These are phyloP conservation scores for Zychaea mexicana DNA, from an alignment of 371 early-diverging fungal species.

Conservation along the genomic window DNA sequence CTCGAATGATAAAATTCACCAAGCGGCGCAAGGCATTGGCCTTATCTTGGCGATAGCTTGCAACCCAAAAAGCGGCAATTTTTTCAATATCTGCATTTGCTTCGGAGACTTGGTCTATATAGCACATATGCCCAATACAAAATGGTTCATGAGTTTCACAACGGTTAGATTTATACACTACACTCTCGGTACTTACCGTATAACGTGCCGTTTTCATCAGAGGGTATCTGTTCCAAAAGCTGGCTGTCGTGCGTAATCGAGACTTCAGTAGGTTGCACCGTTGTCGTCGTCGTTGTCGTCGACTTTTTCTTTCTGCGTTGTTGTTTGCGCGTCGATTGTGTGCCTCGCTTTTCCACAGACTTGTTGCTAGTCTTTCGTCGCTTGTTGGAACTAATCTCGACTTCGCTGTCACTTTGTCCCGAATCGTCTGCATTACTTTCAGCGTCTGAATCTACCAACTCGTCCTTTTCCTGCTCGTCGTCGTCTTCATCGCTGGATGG, in stretches of 20 bases:
- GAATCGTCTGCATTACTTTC: neutral
- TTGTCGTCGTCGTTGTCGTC: too few species aligned
- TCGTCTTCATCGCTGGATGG: neutral
- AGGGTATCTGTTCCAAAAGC: conserved; percentile 31
- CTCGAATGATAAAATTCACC: conserved; percentile 67
- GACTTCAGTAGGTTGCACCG: conserved; percentile 19
- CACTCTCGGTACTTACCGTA: conserved; percentile 28
- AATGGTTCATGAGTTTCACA: too few species aligned
- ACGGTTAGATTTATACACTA: neutral
- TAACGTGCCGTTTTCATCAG: conserved; percentile 18
- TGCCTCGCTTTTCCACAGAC: conserved; percentile 2
- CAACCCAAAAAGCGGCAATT: conserved; percentile 28
- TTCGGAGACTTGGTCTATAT: conserved; percentile 16
- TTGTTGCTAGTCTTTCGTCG: conserved; percentile 15
- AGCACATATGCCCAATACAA: neutral
- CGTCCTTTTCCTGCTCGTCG: neutral
- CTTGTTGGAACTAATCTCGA: conserved; percentile 11
- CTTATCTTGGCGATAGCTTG: conserved; percentile 25
- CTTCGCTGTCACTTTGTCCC: conserved; percentile 11
- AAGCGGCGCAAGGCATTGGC: conserved; percentile 45
- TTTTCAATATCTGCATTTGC: conserved; percentile 22
- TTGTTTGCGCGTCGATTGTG: conserved; percentile 7
- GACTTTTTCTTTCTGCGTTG: conserved; percentile 8
- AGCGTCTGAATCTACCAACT: neutral
- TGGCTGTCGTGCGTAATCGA: conserved; percentile 28